Percentiles rank a stretch among this genome's conserved stretches.
phyloP scores from a whole-genome alignment of 2,329 filamentous ascomycete species.

The Alternaria panax region DNA sequence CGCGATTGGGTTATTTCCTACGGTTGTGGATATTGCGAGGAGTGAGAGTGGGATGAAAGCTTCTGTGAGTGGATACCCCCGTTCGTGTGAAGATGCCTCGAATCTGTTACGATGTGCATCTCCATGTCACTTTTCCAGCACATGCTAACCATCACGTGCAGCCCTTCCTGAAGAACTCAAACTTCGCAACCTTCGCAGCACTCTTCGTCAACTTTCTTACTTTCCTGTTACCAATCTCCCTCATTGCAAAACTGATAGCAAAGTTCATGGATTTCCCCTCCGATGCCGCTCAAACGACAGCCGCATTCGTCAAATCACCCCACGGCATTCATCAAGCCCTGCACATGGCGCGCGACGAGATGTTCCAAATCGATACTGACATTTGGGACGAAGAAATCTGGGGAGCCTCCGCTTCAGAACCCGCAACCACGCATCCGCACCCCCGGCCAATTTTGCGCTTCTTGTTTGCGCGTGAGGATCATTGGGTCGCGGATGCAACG shows the following conservation, averaged over 20 bases:
- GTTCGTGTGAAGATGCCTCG: constrained; percentile 47
- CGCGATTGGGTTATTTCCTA: constrained; percentile 55
- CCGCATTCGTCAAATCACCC: constrained; percentile 58
- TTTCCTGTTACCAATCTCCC: constrained; percentile 49
- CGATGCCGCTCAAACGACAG: constrained; percentile 58
- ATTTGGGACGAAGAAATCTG: constrained; percentile 67
- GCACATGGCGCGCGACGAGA: constrained; percentile 66
- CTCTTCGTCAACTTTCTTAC: constrained; percentile 55
- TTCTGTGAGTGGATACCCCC: constrained; percentile 41
- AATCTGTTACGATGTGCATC: too few relatives aligned
- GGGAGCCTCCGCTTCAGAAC: constrained; percentile 54
- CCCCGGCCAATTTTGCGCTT: constrained; percentile 60
- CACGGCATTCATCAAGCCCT: constrained; percentile 63
- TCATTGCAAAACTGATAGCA: constrained; percentile 54
- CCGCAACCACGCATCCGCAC: constrained; percentile 32
- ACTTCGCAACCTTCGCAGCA: constrained; percentile 35
- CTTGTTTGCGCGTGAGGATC: constrained; percentile 66
- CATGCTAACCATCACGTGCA: constrained; percentile 14
- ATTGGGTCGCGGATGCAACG: constrained; percentile 68
- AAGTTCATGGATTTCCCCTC: constrained; percentile 53
- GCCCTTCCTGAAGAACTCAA: constrained; percentile 37
- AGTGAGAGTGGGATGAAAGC: constrained; percentile 54
- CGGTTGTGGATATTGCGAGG: constrained; percentile 55
- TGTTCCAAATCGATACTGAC: constrained; percentile 63
- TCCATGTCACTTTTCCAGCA: too few relatives aligned